Base-by-base conservation (phyloP, 2,329 filamentous ascomycete genomes). In the Fusarium acutatum region DNA sequence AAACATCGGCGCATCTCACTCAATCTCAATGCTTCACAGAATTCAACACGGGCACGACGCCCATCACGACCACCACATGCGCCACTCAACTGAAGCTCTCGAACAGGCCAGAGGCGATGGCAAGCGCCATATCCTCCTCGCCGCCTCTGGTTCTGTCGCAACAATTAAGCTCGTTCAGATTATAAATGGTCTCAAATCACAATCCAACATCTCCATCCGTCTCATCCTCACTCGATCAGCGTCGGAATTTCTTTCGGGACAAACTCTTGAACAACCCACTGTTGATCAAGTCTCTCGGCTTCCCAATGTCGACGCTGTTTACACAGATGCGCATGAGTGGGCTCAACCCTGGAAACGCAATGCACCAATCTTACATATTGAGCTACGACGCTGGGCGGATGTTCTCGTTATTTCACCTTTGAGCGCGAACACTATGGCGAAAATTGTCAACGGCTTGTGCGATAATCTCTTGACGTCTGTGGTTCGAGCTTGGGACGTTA, bases 321-420 rank as follows among this genome's bases (percentile, higher is more conserved):
- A 97, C 82, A 85, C 88, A 14, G 94, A 98, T 79, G 89, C 90
- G n/a, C 93, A 95, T 73, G 96, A 98, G 82, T 98, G 95, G 95
- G 84, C 82, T 4, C 83, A 86, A 18, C 90, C 93, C 0, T 98
- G 96, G 96, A 88, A 87, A 28, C 88, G 95, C 6, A 94, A 93
- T 7, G 89, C 89, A n/a, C 86, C 87, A 7, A 97, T 99, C 52
- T 83, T 98, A 63, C 96, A 99, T 79, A 98, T 99, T 75, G 94
- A 97, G 81, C 84, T 98, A 61, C 87, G 95, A 35, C 87, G 93
- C 38, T 88, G 85, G 95, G 94, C 94, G 2, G 88, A 97, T 80
- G 78, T 97, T 6, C 86, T 97, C 77, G 87, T 96, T 22, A 88
- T 98, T 67, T 93, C 93, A 15, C 96, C 96, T 1, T 82, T 98